Evolutionary conservation across 345 rosid genomes (phyloP).

Genomic region (Citrus unshiu): DNA sequence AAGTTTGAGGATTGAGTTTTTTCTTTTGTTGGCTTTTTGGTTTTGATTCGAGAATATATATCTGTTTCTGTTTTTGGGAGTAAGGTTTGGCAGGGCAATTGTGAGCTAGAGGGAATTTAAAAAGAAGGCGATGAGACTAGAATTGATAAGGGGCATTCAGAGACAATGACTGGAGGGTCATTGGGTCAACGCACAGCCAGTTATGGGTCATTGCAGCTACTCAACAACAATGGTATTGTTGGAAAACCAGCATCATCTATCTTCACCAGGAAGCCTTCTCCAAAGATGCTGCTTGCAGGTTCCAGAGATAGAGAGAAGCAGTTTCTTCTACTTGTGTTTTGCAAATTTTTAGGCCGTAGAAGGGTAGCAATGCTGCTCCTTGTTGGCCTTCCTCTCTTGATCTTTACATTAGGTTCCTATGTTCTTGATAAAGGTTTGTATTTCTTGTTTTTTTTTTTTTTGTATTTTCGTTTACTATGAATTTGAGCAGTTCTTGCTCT

Average conservation of each 20-base stretch:
- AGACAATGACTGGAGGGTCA: conserved; percentile 76
- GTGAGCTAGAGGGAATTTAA: conserved; percentile 20
- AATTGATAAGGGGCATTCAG: conserved; percentile 38
- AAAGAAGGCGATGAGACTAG: conserved; percentile 36
- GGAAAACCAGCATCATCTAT: conserved; percentile 23
- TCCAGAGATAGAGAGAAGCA: conserved; percentile 84
- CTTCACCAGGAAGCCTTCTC: conserved; percentile 31
- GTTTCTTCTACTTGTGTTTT: conserved; percentile 46
- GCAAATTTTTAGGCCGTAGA: conserved; percentile 50
- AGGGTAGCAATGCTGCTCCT: conserved; percentile 71
- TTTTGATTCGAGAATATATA: not conserved
- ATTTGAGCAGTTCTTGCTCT: not conserved
- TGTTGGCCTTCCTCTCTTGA: conserved; percentile 55
- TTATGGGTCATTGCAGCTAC: conserved; percentile 52
- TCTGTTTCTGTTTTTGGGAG: not conserved
- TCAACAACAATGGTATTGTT: conserved; percentile 8
- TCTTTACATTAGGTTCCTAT: conserved; percentile 66
- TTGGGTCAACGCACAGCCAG: conserved; percentile 57
- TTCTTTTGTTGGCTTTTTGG: not conserved
- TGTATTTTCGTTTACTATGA: not conserved
- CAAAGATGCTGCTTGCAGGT: conserved; percentile 45
- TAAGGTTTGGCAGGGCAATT: not conserved
- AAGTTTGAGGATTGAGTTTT: not conserved
- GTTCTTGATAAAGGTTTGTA: conserved; percentile 61
- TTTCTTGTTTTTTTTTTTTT: not conserved